These are phyloP conservation scores for Verticillium longisporum DNA, from an alignment of 2,329 filamentous ascomycete genomes.

Conservation along the genomic window DNA sequence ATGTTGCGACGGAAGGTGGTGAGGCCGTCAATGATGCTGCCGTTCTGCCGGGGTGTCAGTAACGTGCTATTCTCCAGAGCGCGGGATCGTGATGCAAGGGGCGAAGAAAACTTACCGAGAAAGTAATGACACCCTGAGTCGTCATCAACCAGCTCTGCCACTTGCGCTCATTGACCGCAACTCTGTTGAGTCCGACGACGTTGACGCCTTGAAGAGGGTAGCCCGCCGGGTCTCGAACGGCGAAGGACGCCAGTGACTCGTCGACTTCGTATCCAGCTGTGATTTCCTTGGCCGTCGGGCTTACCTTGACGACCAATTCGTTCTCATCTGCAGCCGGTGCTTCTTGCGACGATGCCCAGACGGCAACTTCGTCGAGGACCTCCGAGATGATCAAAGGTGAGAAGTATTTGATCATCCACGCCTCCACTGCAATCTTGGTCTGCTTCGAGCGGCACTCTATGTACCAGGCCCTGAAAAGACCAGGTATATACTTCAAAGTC, in stretches of 20 bases:
- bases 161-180: conserved; percentile 83
- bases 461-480: conserved; percentile 78
- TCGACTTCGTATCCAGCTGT: conserved; percentile 82
- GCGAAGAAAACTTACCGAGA: conserved; percentile 49
- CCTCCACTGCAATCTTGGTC: conserved; percentile 70
- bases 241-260: conserved; percentile 75
- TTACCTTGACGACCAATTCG: conserved; percentile 62
- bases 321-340: conserved; percentile 42
- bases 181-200: conserved; percentile 71
- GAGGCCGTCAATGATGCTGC: conserved; percentile 80
- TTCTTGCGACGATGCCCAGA: conserved; percentile 55
- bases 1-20: conserved; percentile 83
- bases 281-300: conserved; percentile 65
- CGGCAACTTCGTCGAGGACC: conserved; percentile 58
- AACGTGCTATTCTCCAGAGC: neutral
- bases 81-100: neutral
- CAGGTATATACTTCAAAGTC: conserved; percentile 67
- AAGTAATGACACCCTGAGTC: conserved; percentile 87
- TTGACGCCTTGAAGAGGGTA: conserved; percentile 78
- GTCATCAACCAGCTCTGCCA: conserved; percentile 89
- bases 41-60: conserved; percentile 45
- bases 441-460: conserved; percentile 74
- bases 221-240: conserved; percentile 70
- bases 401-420: conserved; percentile 81
- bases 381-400: conserved; percentile 63